Conservation (phyloP, 2,329 filamentous ascomycete species). For the Geosmithia morbida region DNA sequence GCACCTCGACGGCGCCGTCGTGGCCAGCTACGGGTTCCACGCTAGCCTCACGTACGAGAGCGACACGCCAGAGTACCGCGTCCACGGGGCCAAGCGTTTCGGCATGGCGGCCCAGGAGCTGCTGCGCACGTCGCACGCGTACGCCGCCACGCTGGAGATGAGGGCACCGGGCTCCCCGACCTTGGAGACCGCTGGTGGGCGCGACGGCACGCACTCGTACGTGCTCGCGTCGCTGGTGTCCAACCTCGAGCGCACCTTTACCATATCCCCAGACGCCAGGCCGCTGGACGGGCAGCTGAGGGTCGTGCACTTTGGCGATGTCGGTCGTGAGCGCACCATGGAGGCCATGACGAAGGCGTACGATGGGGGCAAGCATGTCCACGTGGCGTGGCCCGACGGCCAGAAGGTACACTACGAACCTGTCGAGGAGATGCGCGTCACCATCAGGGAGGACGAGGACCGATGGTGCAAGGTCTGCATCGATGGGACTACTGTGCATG, state of each 20-base stretch:
- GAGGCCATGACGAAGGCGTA: conserved; percentile 59
- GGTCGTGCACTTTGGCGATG: conserved; percentile 60
- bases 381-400: conserved; percentile 33
- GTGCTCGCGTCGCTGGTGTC: conserved; percentile 64
- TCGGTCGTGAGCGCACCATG: conserved; percentile 54
- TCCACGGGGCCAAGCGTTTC: conserved; percentile 65
- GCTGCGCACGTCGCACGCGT: conserved; percentile 39
- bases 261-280: conserved; percentile 59
- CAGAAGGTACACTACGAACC: conserved; percentile 58
- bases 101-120: conserved; percentile 70
- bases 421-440: conserved; percentile 52
- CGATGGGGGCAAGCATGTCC: conserved; percentile 39
- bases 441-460: conserved; percentile 50
- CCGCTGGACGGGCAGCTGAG: conserved; percentile 59
- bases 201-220: conserved; percentile 46
- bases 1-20: conserved; percentile 59
- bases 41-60: conserved; percentile 81
- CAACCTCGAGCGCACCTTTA: conserved; percentile 68
- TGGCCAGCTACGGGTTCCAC: conserved; percentile 83
- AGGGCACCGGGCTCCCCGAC: conserved; percentile 3
- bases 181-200: conserved; percentile 17
- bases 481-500: conserved; percentile 74
- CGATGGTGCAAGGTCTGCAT: conserved; percentile 78
- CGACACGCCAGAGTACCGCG: conserved; percentile 69
- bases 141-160: conserved; percentile 27